These are phyloP conservation scores for Monosporozyma aerobia DNA, from an alignment of 805 yeast genomes.

Conservation along the genomic window DNA sequence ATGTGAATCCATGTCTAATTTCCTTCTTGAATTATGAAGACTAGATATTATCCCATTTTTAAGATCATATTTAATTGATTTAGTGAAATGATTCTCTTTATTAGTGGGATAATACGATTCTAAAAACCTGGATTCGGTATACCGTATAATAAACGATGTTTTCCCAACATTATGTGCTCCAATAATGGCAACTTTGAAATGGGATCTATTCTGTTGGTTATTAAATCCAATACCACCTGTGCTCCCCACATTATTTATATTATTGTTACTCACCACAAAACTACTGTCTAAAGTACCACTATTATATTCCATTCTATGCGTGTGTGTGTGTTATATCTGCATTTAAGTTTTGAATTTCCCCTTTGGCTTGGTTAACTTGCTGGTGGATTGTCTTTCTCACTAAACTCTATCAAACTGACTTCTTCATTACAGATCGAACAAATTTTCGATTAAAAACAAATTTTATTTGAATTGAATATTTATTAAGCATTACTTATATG, in stretches of 20 bases:
- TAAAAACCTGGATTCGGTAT: slow-evolving; percentile 79
- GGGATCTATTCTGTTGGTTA: slow-evolving; percentile 2
- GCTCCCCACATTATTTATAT: background rate
- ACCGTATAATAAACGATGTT: slow-evolving; percentile 75
- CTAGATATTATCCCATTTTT: slow-evolving; percentile 36
- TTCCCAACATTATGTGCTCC: slow-evolving; percentile 86
- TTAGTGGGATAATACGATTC: slow-evolving; percentile 81
- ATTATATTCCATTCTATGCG: background rate
- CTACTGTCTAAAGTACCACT: background rate
- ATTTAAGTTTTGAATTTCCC: background rate
- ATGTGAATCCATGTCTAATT: background rate
- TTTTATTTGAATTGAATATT: background rate
- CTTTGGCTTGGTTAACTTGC: background rate
- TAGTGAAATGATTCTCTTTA: slow-evolving; percentile 75
- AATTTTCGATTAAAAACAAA: background rate
- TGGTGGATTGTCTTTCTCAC: background rate
- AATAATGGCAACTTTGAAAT: slow-evolving; percentile 69
- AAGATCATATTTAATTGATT: slow-evolving; percentile 43
- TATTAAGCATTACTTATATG: background rate
- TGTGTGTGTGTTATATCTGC: background rate
- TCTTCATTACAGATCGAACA: background rate
- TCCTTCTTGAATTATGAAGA: background rate
- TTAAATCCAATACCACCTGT: background rate
- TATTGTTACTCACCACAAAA: background rate
- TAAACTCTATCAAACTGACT: background rate